These are phyloP conservation scores for Penicillium bialowiezense DNA, from an alignment of 495 filamentous ascomycete genomes.

Conservation along the genomic window DNA sequence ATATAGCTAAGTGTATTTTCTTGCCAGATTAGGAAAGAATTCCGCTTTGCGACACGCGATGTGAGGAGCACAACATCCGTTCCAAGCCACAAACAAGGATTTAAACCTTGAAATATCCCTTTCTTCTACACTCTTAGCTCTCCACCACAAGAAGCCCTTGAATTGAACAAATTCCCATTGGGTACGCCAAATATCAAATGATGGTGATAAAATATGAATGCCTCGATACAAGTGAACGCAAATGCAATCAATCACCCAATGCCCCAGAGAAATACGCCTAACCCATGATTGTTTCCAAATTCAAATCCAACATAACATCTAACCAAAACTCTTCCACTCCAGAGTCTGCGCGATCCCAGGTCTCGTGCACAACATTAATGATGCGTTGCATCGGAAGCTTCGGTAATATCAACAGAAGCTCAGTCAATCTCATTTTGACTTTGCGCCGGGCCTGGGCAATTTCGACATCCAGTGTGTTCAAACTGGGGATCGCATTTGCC, in stretches of 20 bases:
- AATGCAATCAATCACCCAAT: neutral
- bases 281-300: conserved; percentile 28
- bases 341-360: conserved; percentile 22
- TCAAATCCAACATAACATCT: conserved; percentile 24
- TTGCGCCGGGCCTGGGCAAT: conserved; percentile 26
- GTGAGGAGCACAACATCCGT: too few species aligned
- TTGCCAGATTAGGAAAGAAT: too few species aligned
- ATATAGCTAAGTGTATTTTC: too few species aligned
- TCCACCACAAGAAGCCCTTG: too few species aligned
- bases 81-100: too few species aligned
- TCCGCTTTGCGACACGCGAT: too few species aligned
- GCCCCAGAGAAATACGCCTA: neutral
- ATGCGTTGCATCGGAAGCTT: conserved; percentile 25
- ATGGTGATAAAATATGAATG: neutral
- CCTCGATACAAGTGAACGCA: neutral
- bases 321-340: conserved; percentile 20
- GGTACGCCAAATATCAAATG: too few species aligned
- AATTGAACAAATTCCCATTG: too few species aligned
- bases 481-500: conserved; percentile 17
- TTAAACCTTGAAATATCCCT: too few species aligned
- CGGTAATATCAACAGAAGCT: conserved; percentile 23
- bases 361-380: conserved; percentile 18
- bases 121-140: too few species aligned
- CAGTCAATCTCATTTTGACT: conserved; percentile 21
- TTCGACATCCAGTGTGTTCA: conserved; percentile 24